Conservation (phyloP, 495 filamentous ascomycete genomes). For the Penicillium longicatenatum region DNA sequence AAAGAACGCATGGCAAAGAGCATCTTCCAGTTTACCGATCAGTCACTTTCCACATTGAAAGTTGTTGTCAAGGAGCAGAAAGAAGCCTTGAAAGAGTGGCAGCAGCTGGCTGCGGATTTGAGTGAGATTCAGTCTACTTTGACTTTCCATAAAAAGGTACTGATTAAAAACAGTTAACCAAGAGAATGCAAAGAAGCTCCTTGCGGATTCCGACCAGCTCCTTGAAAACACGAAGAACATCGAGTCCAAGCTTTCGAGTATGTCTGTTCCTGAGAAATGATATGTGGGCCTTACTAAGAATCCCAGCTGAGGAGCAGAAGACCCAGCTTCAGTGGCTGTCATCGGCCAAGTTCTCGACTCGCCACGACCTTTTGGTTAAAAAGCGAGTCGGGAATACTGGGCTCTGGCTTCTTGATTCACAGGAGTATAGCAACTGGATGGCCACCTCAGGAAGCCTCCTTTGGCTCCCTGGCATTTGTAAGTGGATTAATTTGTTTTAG, state of each 20-base stretch:
- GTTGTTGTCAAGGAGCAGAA: no score
- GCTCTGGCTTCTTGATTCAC: slow-evolving; percentile 11
- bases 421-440: slow-evolving; percentile 7
- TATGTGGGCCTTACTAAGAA: background rate
- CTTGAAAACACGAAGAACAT: background rate
- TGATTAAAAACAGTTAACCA: background rate
- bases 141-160: no score
- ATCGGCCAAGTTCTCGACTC: background rate
- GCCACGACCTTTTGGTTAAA: background rate
- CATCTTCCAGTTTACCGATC: background rate
- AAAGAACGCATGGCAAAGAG: background rate
- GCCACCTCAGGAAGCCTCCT: background rate
- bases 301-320: background rate
- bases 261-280: background rate
- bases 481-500: background rate
- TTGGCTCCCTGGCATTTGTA: slow-evolving; percentile 6
- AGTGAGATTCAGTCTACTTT: no score
- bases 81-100: no score
- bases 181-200: background rate
- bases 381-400: slow-evolving; percentile 1
- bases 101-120: no score
- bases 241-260: background rate
- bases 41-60: no score
- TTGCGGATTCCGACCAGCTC: no score
- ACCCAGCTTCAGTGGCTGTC: background rate